These are phyloP conservation scores for Vitis rotundifolia DNA, from an alignment of 164 flowering plant species.

Conservation along the genomic window DNA sequence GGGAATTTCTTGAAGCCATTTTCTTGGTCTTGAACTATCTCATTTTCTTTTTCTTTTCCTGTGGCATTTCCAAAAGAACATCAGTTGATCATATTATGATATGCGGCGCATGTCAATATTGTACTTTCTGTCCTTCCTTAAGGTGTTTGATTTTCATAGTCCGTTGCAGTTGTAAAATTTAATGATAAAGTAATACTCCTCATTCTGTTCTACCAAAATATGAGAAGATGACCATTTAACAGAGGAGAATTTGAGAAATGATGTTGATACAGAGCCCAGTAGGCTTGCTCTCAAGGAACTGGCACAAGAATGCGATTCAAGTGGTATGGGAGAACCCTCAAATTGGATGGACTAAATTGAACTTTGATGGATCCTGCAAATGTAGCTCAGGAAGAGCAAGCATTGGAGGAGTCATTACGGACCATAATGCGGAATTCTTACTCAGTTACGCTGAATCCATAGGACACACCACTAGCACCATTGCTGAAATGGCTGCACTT, in stretches of 20 bases:
- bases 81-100: constrained; percentile 9
- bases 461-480: constrained; percentile 46
- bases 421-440: constrained; percentile 62
- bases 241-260: background rate
- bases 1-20: constrained; percentile 9
- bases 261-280: constrained; percentile 23
- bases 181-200: no score
- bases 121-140: no score
- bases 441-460: constrained; percentile 76
- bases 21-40: no score
- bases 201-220: no score
- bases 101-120: no score
- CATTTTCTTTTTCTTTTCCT: background rate
- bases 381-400: constrained; percentile 46
- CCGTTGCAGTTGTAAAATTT: no score
- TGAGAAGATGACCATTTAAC: background rate
- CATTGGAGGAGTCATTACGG: constrained; percentile 68
- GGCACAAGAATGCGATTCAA: constrained; percentile 35
- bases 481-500: constrained; percentile 62
- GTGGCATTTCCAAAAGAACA: background rate
- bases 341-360: constrained; percentile 67
- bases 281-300: constrained; percentile 2
- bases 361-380: constrained; percentile 65
- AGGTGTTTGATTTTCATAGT: no score
- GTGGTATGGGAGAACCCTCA: constrained; percentile 69